Percentiles rank a stretch among this genome's conserved stretches.
Conservation (phyloP, 495 filamentous ascomycete genomes). For the Xylaria flabelliformis region DNA sequence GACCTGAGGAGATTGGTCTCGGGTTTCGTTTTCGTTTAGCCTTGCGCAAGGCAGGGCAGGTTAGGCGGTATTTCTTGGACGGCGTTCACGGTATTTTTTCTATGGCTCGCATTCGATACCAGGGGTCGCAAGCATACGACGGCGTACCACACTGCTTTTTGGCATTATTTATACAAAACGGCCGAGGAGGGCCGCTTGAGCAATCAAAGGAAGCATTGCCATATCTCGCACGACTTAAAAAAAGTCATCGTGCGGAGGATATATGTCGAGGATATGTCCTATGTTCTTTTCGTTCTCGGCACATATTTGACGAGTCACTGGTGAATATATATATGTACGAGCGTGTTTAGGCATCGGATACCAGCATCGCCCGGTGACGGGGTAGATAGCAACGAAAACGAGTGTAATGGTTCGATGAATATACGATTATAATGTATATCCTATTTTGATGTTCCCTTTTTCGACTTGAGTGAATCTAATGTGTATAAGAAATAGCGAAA, state of each 20-base stretch:
- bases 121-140: constrained; percentile 42
- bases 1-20: not conserved
- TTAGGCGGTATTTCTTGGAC: constrained; percentile 15
- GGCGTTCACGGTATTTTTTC: constrained; percentile 38
- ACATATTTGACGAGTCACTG: constrained; percentile 16
- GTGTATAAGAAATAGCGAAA: not conserved
- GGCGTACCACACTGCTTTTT: constrained; percentile 37
- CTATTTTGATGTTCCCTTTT: not conserved
- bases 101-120: constrained; percentile 40
- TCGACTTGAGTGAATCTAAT: not conserved
- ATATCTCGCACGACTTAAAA: constrained; percentile 1
- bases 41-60: not conserved
- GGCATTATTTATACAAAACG: constrained; percentile 34
- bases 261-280: constrained; percentile 9
- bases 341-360: constrained; percentile 39
- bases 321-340: constrained; percentile 9
- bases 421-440: constrained; percentile 25
- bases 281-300: constrained; percentile 8
- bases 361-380: constrained; percentile 28
- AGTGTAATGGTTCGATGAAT: constrained; percentile 34
- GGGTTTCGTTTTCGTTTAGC: not conserved
- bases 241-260: not conserved
- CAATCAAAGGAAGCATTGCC: constrained; percentile 31
- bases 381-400: constrained; percentile 42
- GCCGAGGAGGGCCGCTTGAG: constrained; percentile 35